These are phyloP conservation scores for Myriosclerotinia duriaeana DNA, from an alignment of 2,329 filamentous ascomycete genomes.

Conservation along the genomic window DNA sequence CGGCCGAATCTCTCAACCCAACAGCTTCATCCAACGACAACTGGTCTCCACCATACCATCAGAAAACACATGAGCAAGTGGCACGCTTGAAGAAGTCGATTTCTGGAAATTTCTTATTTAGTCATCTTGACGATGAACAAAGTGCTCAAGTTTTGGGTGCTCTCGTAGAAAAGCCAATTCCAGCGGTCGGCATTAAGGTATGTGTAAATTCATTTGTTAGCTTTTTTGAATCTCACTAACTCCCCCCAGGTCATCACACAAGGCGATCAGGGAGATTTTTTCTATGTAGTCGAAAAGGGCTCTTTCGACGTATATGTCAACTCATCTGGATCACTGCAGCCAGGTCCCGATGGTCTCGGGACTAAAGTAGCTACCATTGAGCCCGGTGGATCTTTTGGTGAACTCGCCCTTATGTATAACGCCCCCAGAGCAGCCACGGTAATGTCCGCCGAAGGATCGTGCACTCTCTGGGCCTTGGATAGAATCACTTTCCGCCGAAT, in stretches of 20 bases:
- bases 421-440: conserved; percentile 94
- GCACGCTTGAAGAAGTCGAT: conserved; percentile 78
- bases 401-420: conserved; percentile 98
- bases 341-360: conserved; percentile 80
- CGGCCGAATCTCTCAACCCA: conserved; percentile 92
- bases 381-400: conserved; percentile 90
- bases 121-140: conserved; percentile 91
- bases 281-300: conserved; percentile 94
- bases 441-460: conserved; percentile 73
- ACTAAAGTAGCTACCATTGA: conserved; percentile 78
- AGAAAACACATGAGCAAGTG: conserved; percentile 80
- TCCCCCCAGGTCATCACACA: conserved; percentile 78
- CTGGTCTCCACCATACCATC: conserved; percentile 83
- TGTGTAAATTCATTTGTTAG: conserved; percentile 17
- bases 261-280: conserved; percentile 94
- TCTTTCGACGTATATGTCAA: conserved; percentile 92
- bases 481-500: conserved; percentile 96
- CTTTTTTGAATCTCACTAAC: conserved; percentile 7
- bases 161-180: conserved; percentile 91
- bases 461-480: conserved; percentile 90
- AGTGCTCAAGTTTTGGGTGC: conserved; percentile 83
- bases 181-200: conserved; percentile 78
- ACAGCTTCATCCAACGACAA: conserved; percentile 79
- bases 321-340: conserved; percentile 69
- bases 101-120: conserved; percentile 88